Conservation (phyloP, 192 early-diverging fungal genomes). For the Coemansia sp. region DNA sequence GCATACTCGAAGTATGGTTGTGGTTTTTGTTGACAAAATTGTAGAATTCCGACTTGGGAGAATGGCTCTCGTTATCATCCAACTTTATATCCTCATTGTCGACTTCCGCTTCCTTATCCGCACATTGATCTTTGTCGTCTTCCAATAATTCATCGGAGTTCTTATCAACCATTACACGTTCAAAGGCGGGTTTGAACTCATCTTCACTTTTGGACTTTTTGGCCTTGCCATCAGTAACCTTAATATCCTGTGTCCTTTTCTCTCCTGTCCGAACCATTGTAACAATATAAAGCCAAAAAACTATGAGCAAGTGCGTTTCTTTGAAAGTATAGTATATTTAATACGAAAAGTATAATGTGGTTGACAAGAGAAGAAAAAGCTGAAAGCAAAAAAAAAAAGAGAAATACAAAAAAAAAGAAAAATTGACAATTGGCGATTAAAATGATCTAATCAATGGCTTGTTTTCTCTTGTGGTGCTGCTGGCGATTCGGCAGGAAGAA, state of each 20-base stretch:
- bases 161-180: not conserved
- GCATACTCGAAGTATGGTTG: conserved; percentile 52
- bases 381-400: conserved; percentile 1
- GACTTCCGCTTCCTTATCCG: not conserved
- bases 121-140: conserved; percentile 2
- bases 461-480: no score
- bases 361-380: not conserved
- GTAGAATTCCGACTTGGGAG: conserved; percentile 34
- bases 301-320: not conserved
- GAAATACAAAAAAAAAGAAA: not conserved
- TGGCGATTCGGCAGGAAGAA: not conserved
- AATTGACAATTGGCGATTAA: not conserved
- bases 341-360: not conserved
- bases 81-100: not conserved
- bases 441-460: not conserved
- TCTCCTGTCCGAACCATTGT: not conserved
- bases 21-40: conserved; percentile 50
- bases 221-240: not conserved
- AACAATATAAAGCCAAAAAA: not conserved
- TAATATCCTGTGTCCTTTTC: not conserved
- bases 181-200: not conserved
- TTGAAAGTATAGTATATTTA: not conserved
- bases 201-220: not conserved
- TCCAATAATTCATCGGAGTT: not conserved
- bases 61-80: conserved; percentile 9